phyloP scores from a whole-genome alignment of 1,284 basidiomycete species.

The Naganishia cerealis region DNA sequence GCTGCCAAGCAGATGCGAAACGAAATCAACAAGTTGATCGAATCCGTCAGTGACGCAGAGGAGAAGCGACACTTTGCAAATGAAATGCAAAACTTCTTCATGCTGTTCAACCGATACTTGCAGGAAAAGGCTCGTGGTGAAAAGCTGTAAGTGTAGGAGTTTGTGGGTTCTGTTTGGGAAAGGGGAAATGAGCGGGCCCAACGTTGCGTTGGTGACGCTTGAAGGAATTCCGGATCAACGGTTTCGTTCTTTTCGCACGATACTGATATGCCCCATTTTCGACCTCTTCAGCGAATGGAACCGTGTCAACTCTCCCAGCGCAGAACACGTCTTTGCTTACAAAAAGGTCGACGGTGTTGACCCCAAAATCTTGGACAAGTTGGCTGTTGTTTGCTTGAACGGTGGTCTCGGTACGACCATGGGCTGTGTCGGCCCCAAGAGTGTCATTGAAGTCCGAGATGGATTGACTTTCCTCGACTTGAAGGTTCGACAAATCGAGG shows the following conservation, averaged over 20 bases:
- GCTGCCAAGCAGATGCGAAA: slow-evolving; percentile 93
- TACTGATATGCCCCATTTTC: slow-evolving; percentile 24
- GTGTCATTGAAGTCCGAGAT: slow-evolving; percentile 86
- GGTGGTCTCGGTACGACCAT: slow-evolving; percentile 82
- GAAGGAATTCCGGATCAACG: not conserved
- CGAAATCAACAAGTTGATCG: slow-evolving; percentile 90
- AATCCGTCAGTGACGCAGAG: slow-evolving; percentile 69
- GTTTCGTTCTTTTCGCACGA: not conserved
- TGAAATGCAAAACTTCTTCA: slow-evolving; percentile 99
- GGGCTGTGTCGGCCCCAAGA: slow-evolving; percentile 65
- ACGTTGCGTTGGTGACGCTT: not conserved
- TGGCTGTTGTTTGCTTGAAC: slow-evolving; percentile 98
- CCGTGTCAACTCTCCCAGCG: slow-evolving; percentile 89
- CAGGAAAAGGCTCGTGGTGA: slow-evolving; percentile 89
- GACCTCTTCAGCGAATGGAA: slow-evolving; percentile 79
- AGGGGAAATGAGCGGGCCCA: not conserved
- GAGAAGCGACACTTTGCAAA: slow-evolving; percentile 92
- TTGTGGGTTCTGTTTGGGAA: slow-evolving; percentile 13
- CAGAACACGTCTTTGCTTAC: slow-evolving; percentile 90
- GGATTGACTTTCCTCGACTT: slow-evolving; percentile 99
- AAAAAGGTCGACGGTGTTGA: slow-evolving; percentile 67
- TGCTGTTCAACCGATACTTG: slow-evolving; percentile 97
- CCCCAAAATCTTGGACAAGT: slow-evolving; percentile 77
- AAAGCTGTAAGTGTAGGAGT: slow-evolving; percentile 74
- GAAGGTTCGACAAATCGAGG: slow-evolving; percentile 93